Evolutionary conservation across 306 rosid genomes (phyloP), one percentile per base, ranked within the genome.

Genomic region (Cyamopsis tetragonoloba): DNA sequence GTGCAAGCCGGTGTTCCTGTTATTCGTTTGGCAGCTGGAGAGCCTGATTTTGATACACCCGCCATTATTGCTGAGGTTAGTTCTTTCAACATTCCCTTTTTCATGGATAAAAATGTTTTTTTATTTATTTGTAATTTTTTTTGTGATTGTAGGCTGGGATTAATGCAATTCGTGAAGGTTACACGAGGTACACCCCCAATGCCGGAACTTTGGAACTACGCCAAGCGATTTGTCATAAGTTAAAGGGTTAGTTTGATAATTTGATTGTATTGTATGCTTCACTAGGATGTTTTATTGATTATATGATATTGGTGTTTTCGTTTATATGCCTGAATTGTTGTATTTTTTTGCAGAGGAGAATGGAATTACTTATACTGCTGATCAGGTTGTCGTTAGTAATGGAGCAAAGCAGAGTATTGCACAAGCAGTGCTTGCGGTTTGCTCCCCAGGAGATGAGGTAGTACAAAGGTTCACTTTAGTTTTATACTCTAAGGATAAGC

Each of bases 331-430:
- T 3, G 27, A 2, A 2, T 17, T 42, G 48, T 38, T 72, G 27
- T 59, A n/a, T n/a, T n/a, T n/a, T n/a, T n/a, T n/a, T 70, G 79
- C 77, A 93, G 99, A 83, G 89, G 99, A 93, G 84, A 93, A 93
- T 58, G 95, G 90, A 43, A 70, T 93, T 44, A 77, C 76, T 10
- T 93, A 88, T 53, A 80, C 90, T n/a, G 82, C 95, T 23, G 92
- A 93, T 81, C 90, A 88, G 79, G 71, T 93, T 46, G 74, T 93
- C 44, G 87, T 93, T 69, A 88, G 96, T 70, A 93, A 93, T 72
- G 99, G 99, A 72, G 99, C 99, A 55, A 93, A 93, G 78, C 99
- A 93, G 85, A 80, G 95, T 78, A 17, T 79, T 79, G 9, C 84
- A 64, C 99, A 93, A 70, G 97, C 96, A 3, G 66, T 90, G 32